phyloP scores from a whole-genome alignment of 1,284 basidiomycete species.

The Ustilago loliicola region DNA sequence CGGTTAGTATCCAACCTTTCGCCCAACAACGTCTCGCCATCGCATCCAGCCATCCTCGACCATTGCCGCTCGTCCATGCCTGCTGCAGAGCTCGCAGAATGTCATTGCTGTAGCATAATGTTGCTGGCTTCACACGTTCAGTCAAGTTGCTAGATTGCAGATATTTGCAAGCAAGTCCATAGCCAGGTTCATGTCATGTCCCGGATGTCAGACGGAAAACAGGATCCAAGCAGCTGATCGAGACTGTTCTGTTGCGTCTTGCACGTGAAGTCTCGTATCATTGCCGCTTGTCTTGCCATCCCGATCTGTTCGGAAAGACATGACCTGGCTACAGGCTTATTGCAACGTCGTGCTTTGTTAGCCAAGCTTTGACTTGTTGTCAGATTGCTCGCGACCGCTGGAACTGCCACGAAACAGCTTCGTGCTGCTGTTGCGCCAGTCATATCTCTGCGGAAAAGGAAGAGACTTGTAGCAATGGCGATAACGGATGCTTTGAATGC shows the following conservation, averaged over 20 bases:
- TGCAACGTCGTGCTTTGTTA: no score
- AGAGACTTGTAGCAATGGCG: neutral
- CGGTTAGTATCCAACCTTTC: slow-evolving; percentile 75
- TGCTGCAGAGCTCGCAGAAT: neutral
- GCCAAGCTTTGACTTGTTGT: neutral
- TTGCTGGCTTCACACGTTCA: neutral
- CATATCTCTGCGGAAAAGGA: neutral
- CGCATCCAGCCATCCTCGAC: neutral
- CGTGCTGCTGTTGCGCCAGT: no score
- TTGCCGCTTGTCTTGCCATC: no score
- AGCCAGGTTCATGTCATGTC: no score
- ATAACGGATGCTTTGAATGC: neutral
- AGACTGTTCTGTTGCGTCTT: no score
- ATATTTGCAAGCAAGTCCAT: no score
- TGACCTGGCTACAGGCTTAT: no score
- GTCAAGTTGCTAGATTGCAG: no score
- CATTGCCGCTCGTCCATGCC: neutral
- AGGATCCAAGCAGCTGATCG: no score
- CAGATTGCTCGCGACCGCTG: neutral
- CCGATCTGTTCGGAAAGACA: no score
- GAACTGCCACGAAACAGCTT: neutral
- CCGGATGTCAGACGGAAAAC: no score
- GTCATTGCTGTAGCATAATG: neutral
- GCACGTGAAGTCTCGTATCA: no score
- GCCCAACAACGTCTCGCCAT: slow-evolving; percentile 8